Evolutionary conservation across 73 alveolate species (phyloP).

Genomic region (Stentor coeruleus): DNA sequence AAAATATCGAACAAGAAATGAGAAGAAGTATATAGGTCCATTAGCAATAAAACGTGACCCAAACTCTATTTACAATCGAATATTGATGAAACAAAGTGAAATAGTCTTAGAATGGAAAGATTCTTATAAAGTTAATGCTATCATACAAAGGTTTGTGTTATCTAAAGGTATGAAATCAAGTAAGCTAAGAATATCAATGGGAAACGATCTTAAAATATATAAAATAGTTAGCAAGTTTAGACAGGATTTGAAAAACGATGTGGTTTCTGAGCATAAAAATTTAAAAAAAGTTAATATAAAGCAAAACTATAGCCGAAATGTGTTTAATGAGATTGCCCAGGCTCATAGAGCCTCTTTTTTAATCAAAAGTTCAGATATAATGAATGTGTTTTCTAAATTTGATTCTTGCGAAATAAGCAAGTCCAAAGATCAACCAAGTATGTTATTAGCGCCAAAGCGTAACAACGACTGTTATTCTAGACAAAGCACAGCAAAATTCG

Average conservation of each 20-base stretch:
- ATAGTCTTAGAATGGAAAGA: conserved; percentile 10
- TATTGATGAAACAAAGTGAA: conserved; percentile 3
- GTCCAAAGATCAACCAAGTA: too few relatives aligned
- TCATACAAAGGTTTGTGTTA: background rate
- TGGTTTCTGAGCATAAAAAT: too few relatives aligned
- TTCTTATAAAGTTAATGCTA: background rate
- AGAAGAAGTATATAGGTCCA: background rate
- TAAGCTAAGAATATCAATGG: background rate
- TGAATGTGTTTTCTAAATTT: too few relatives aligned
- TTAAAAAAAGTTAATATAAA: too few relatives aligned
- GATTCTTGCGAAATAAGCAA: too few relatives aligned
- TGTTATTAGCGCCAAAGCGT: too few relatives aligned
- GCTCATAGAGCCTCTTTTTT: too few relatives aligned
- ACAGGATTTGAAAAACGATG: background rate
- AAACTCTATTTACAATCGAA: background rate
- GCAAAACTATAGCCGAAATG: too few relatives aligned
- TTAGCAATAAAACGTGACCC: background rate
- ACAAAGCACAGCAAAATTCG: too few relatives aligned
- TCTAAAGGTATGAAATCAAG: conserved; percentile 26
- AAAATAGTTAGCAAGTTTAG: background rate
- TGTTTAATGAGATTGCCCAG: too few relatives aligned
- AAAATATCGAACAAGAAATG: background rate
- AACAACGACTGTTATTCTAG: too few relatives aligned
- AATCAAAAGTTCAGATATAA: too few relatives aligned
- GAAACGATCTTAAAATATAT: conserved; percentile 15